Conservation (phyloP, 441 rosid species). For the Hura crepitans region DNA sequence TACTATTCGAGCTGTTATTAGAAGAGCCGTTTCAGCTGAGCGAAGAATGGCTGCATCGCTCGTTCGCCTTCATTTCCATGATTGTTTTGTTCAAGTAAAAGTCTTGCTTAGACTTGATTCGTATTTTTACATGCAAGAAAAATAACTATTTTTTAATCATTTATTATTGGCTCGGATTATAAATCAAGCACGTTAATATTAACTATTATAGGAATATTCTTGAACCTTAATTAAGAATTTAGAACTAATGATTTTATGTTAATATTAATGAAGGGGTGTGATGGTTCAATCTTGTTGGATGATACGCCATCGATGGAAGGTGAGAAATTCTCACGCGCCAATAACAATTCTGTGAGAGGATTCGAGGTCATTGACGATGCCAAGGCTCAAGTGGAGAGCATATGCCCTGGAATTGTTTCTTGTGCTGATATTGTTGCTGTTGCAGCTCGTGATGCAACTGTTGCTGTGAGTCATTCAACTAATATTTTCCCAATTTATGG, state of each 20-base stretch:
- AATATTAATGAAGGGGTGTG: slow-evolving; percentile 59
- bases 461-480: slow-evolving; percentile 29
- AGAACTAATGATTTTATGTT: too few species aligned
- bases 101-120: too few species aligned
- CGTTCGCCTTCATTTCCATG: slow-evolving; percentile 57
- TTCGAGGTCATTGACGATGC: slow-evolving; percentile 46
- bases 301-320: slow-evolving; percentile 38
- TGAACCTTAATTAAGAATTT: too few species aligned
- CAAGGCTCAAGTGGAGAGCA: slow-evolving; percentile 39
- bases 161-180: too few species aligned
- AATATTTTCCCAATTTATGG: too few species aligned
- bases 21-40: slow-evolving; percentile 41
- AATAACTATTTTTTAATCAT: too few species aligned
- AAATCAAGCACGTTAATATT: too few species aligned
- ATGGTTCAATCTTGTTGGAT: slow-evolving; percentile 49
- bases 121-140: too few species aligned
- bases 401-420: slow-evolving; percentile 54
- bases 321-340: slow-evolving; percentile 37
- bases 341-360: slow-evolving; percentile 44
- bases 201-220: too few species aligned
- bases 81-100: slow-evolving; percentile 59
- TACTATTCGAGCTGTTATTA: slow-evolving; percentile 41
- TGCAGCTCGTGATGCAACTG: slow-evolving; percentile 59
- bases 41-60: slow-evolving; percentile 65
- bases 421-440: slow-evolving; percentile 57